Percentiles rank a stretch among this genome's conserved stretches.
Evolutionary conservation across 1,284 basidiomycete genomes (phyloP).

Genomic region (Anthracocystis walkeri): DNA sequence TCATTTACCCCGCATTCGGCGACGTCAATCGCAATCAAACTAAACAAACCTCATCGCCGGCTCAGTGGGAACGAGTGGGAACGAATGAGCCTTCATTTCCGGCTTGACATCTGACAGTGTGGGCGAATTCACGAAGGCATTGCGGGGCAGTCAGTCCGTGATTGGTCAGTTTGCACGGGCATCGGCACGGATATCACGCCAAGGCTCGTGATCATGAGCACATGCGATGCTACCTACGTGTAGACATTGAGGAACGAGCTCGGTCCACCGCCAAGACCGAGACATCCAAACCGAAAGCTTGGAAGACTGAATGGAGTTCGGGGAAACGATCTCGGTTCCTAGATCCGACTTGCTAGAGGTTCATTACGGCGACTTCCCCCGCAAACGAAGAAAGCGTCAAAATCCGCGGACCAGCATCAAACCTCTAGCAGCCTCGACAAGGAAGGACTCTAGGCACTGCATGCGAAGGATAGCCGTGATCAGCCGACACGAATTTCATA

Average conservation of each 20-base stretch:
- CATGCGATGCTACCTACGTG: too few species aligned
- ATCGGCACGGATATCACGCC: neutral
- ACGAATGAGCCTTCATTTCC: neutral
- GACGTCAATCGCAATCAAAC: neutral
- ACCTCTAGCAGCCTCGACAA: too few species aligned
- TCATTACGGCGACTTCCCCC: neutral
- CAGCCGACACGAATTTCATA: too few species aligned
- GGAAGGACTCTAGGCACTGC: too few species aligned
- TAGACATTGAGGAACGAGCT: too few species aligned
- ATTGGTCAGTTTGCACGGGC: neutral
- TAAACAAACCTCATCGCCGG: neutral
- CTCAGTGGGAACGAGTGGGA: neutral
- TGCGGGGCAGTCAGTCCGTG: slow-evolving; percentile 1
- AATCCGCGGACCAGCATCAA: too few species aligned
- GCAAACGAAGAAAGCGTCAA: neutral
- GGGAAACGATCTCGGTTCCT: neutral
- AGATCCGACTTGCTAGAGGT: too few species aligned
- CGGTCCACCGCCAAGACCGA: slow-evolving; percentile 6
- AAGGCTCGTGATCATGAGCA: too few species aligned
- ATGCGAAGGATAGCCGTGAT: too few species aligned
- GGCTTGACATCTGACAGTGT: neutral
- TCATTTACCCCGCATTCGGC: neutral
- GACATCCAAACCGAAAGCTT: neutral
- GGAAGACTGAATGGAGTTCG: neutral
- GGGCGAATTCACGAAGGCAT: neutral